Percentiles rank a stretch among this genome's conserved stretches.
Evolutionary conservation across 1,284 basidiomycete species (phyloP).

Genomic region (Kalmanozyma brasiliensis): DNA sequence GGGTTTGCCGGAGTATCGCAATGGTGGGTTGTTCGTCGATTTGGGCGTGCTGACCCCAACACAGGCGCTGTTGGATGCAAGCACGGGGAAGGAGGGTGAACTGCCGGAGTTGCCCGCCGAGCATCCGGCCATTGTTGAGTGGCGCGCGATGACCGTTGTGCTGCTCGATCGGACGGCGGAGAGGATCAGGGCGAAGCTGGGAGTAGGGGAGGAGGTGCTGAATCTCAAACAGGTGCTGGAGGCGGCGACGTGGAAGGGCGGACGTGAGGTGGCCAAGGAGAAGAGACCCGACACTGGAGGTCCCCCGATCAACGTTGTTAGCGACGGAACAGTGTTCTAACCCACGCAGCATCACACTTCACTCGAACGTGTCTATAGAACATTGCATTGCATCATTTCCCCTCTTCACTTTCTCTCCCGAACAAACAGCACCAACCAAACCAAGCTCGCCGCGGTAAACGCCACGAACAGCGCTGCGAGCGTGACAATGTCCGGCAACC

Average conservation of each 20-base stretch:
- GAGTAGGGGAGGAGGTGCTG: slow-evolving; percentile 71
- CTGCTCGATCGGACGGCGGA: slow-evolving; percentile 71
- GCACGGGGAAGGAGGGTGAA: slow-evolving; percentile 60
- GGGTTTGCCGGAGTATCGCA: slow-evolving; percentile 57
- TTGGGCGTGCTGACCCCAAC: slow-evolving; percentile 71
- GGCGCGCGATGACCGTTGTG: slow-evolving; percentile 93
- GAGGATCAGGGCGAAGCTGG: slow-evolving; percentile 31
- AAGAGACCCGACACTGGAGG: slow-evolving; percentile 80
- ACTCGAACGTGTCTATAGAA: too few species aligned
- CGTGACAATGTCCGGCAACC: slow-evolving; percentile 52
- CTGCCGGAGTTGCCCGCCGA: slow-evolving; percentile 73
- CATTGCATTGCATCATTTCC: background rate
- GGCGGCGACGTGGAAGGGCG: slow-evolving; percentile 94
- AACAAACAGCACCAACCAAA: slow-evolving; percentile 51
- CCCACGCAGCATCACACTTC: too few species aligned
- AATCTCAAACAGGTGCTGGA: slow-evolving; percentile 89
- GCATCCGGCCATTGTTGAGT: slow-evolving; percentile 91
- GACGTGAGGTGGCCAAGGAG: slow-evolving; percentile 82
- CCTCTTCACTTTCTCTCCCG: slow-evolving; percentile 41
- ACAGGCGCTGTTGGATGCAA: slow-evolving; percentile 70
- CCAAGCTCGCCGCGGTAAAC: slow-evolving; percentile 22
- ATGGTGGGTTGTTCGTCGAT: slow-evolving; percentile 82
- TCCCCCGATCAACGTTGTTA: slow-evolving; percentile 75
- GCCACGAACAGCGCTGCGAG: slow-evolving; percentile 32
- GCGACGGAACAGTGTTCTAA: slow-evolving; percentile 40